Conservation (phyloP, 2,329 filamentous ascomycete species). For the Fusarium stilboides region DNA sequence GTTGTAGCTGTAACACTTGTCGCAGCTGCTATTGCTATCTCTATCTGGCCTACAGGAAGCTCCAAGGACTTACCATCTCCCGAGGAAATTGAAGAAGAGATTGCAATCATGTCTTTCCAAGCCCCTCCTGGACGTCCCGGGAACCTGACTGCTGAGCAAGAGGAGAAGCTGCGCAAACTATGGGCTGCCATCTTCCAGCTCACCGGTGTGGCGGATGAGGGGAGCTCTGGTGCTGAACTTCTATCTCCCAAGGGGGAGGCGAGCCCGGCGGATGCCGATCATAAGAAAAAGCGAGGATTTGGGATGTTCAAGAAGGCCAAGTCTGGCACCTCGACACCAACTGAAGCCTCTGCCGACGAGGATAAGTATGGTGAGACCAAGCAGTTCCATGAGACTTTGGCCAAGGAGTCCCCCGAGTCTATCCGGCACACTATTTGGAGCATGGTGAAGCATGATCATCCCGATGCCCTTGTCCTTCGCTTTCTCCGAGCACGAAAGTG, state of each 20-base stretch:
- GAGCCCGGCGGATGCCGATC: slow-evolving; percentile 60
- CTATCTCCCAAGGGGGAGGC: slow-evolving; percentile 39
- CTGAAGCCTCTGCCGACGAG: slow-evolving; percentile 68
- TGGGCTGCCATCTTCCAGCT: slow-evolving; percentile 85
- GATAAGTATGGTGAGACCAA: slow-evolving; percentile 96
- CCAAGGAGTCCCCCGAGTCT: slow-evolving; percentile 81
- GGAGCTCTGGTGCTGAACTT: slow-evolving; percentile 45
- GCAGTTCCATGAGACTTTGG: slow-evolving; percentile 86
- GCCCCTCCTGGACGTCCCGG: slow-evolving; percentile 81
- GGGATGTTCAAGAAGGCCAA: slow-evolving; percentile 74
- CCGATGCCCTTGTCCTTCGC: slow-evolving; percentile 85
- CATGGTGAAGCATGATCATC: slow-evolving; percentile 96
- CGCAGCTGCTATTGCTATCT: slow-evolving; percentile 33
- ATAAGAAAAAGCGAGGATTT: slow-evolving; percentile 79
- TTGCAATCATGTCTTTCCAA: slow-evolving; percentile 59
- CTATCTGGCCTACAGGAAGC: slow-evolving; percentile 32
- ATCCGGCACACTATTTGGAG: slow-evolving; percentile 88
- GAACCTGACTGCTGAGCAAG: slow-evolving; percentile 90
- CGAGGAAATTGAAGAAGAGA: slow-evolving; percentile 31
- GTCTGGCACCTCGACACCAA: slow-evolving; percentile 55
- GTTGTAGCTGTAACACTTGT: slow-evolving; percentile 30
- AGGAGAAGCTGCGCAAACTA: slow-evolving; percentile 88
- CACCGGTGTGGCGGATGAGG: slow-evolving; percentile 71
- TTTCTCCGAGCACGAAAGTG: slow-evolving; percentile 94
- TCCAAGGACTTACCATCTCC: slow-evolving; percentile 6